Evolutionary conservation across 352 stramenopile genomes (phyloP), one percentile per base, ranked within the genome.

Genomic region (Blastocystis hominis): DNA sequence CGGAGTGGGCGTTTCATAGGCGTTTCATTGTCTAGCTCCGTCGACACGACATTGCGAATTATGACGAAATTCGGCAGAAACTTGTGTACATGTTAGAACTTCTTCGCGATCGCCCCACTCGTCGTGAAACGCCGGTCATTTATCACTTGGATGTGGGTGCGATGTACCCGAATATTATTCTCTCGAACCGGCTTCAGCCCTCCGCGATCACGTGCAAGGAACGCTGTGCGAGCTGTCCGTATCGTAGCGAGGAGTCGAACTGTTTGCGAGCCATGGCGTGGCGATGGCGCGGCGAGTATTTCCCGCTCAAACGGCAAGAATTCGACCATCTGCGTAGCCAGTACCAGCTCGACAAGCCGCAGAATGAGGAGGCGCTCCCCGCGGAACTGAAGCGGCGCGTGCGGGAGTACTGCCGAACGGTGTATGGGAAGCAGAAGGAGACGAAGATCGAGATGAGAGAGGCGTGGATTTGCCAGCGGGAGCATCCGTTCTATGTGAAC

Each of bases 151-250:
- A 99, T 90, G 97, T 99, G 1, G 96, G 94, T 36, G 97, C 96
- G 38, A 99, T 99, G 97, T 99, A 99, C 90, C 97, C 96, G 6
- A 99, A 99, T 89, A 99, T 99, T 88, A 99, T 99, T 90, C 89
- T 99, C 9, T 98, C 96, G 5, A 99, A 99, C 89, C 94, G 97
- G 0, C 90, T 99, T 54, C 96, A 99, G 91, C 96, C 96, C 20
- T 96, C 93, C 72, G 94, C 96, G 10, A 98, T 98, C 86, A 95
- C 98, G 17, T 93, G 97, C 86, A 93, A 97, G 88, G 93, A 94
- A 17, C 94, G 94, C 68, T 99, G 97, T 90, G 96, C 96, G 2
- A 92, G 94, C 3, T 99, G 97, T 88, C 92, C 96, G 6, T 96
- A 93, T 89, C 97, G 97, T 86, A 95, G 92, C 30, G 92, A 92